Evolutionary conservation across 1,284 basidiomycete species (phyloP), one percentile per base, ranked within the genome.

Genomic region (Puccinia horiana): DNA sequence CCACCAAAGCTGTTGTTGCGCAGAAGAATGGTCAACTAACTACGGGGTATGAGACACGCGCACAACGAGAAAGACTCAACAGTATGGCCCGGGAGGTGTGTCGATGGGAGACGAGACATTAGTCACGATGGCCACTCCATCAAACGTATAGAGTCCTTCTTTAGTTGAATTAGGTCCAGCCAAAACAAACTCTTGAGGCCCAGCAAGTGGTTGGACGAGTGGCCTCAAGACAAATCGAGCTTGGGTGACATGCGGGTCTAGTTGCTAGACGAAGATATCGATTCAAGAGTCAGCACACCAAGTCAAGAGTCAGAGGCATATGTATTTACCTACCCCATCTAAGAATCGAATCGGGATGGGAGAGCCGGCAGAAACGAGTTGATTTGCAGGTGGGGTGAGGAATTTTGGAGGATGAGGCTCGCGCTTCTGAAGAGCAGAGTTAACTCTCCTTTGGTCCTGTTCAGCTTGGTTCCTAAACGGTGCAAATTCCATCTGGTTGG

Each of bases 321-420:
- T 8, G 23, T 35, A 20, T 8, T 29, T n/a, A 74, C 72, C 8
- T 40, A 75, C 73, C 37, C 73, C 73, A 61, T 75, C 73, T 40
- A 75, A 75, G 37, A 75, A 75, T 12, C 54, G 49, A 42, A 75
- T 75, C 16, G 49, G 16, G n/a, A 75, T 56, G 2, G 49, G 52
- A 26, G 54, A 40, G 54, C 73, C 73, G 18, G 32, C n/a, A 9
- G 3, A 23, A 26, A 75, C 23, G 14, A 54, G 26, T 54, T 75
- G 52, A 44, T 75, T 61, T n/a, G 20, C 2, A n/a, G 18, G 29
- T 1, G 73, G 73, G 54, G 49, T 29, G 32, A 75, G 14, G 35
- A 75, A 75, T 61, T 75, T 75, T 32, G 73, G 73, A 20, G 73
- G 35, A 61, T 75, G 73, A 16, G 73, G 73, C 20, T 23, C 73